Conservation (phyloP, 495 filamentous ascomycete genomes). For the Margaritispora aquatica region DNA sequence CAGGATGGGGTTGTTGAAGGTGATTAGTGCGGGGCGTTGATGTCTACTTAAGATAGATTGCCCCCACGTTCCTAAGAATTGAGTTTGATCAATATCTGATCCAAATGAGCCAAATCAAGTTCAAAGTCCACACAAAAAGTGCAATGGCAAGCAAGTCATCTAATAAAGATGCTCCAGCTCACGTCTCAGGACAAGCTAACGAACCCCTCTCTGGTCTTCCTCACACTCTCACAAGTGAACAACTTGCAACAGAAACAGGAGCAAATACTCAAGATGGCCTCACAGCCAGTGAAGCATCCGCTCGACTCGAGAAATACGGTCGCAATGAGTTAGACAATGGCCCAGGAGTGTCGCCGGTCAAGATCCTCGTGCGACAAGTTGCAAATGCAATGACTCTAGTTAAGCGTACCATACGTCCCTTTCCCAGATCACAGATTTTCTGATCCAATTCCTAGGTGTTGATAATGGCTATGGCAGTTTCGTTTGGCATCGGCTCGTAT, state of each 20-base stretch:
- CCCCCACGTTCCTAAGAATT: no score
- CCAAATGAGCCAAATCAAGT: background rate
- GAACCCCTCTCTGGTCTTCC: constrained; percentile 51
- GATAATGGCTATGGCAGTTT: constrained; percentile 74
- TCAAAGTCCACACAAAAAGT: no score
- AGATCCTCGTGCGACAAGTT: constrained; percentile 61
- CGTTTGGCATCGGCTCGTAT: constrained; percentile 70
- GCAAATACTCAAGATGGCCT: constrained; percentile 58
- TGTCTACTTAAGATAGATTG: no score
- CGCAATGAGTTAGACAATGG: constrained; percentile 56
- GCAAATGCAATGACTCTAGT: constrained; percentile 61
- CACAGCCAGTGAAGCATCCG: constrained; percentile 44
- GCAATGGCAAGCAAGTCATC: background rate
- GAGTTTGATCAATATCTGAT: background rate
- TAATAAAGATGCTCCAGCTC: background rate
- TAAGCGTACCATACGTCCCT: constrained; percentile 19
- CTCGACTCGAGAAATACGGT: constrained; percentile 50
- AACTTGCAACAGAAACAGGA: constrained; percentile 50
- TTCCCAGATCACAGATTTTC: no score
- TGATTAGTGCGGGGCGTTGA: no score
- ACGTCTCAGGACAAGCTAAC: constrained; percentile 13
- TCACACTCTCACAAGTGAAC: constrained; percentile 51
- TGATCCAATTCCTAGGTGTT: constrained; percentile 50
- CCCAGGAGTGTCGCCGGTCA: constrained; percentile 57
- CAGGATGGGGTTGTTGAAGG: no score